phyloP scores from a whole-genome alignment of 805 yeast genomes.

The Millerago galiae region DNA sequence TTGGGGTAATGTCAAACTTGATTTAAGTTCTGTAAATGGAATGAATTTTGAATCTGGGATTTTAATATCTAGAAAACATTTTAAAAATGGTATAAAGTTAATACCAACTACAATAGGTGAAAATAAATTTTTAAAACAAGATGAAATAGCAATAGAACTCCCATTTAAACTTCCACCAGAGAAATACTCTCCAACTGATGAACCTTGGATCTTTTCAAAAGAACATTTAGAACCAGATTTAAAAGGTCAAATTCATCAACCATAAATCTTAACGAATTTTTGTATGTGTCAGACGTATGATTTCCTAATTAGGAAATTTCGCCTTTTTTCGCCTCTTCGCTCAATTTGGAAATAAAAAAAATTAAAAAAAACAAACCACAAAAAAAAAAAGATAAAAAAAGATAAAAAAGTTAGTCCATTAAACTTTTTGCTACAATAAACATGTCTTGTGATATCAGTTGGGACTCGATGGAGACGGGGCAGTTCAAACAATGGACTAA shows the following conservation, averaged over 20 bases:
- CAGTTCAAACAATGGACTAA: conserved; percentile 56
- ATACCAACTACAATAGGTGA: conserved; percentile 41
- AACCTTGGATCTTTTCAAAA: conserved; percentile 38
- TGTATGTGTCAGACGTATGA: too few relatives aligned
- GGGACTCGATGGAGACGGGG: conserved; percentile 68
- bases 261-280: background rate
- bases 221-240: background rate
- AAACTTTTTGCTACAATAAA: background rate
- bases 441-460: conserved; percentile 76
- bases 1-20: conserved; percentile 52
- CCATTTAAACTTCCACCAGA: conserved; percentile 51
- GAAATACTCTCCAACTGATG: conserved; percentile 33
- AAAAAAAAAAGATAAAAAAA: background rate
- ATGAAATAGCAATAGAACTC: conserved; percentile 30
- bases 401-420: background rate
- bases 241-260: background rate
- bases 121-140: conserved; percentile 1
- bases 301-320: background rate
- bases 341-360: background rate
- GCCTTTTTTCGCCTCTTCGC: background rate
- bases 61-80: conserved; percentile 30
- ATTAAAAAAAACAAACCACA: background rate
- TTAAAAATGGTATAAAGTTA: conserved; percentile 20
- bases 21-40: conserved; percentile 22
- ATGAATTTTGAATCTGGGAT: conserved; percentile 53